Conservation (phyloP, 495 filamentous ascomycete genomes). For the Penicillium canescens region DNA sequence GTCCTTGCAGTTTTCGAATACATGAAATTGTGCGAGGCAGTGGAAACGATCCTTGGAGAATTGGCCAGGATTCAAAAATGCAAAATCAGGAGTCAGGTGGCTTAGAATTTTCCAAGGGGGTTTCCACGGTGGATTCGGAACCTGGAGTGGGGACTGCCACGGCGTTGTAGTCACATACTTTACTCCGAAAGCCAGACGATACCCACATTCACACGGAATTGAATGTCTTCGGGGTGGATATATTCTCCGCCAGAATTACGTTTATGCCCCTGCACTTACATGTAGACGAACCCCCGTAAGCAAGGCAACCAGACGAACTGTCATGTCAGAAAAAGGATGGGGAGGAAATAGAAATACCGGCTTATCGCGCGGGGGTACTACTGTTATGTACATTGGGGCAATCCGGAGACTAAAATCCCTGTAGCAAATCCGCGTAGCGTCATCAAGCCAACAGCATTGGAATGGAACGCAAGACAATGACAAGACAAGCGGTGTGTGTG, state of each 20-base stretch:
- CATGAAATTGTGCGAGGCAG: background rate
- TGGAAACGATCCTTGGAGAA: background rate
- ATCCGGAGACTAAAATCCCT: constrained; percentile 4
- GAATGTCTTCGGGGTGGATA: constrained; percentile 7
- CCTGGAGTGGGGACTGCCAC: background rate
- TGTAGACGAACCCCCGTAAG: no score
- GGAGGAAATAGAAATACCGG: background rate
- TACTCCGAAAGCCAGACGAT: constrained; percentile 3
- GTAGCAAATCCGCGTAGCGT: constrained; percentile 10
- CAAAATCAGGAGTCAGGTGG: constrained; percentile 1
- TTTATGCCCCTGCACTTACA: background rate
- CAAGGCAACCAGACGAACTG: background rate
- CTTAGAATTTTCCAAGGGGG: constrained; percentile 7
- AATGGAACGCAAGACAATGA: background rate
- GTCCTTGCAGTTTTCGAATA: background rate
- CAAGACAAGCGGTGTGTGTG: constrained; percentile 28
- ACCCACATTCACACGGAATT: constrained; percentile 9
- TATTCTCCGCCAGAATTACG: constrained; percentile 8
- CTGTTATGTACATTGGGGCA: background rate
- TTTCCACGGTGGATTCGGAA: constrained; percentile 1
- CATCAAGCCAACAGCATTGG: background rate
- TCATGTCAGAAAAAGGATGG: background rate
- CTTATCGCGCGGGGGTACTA: background rate
- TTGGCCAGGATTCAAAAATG: background rate
- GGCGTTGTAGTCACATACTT: background rate